Evolutionary conservation across 2,329 filamentous ascomycete genomes (phyloP).

Genomic region (Rhynchosporium secalis): DNA sequence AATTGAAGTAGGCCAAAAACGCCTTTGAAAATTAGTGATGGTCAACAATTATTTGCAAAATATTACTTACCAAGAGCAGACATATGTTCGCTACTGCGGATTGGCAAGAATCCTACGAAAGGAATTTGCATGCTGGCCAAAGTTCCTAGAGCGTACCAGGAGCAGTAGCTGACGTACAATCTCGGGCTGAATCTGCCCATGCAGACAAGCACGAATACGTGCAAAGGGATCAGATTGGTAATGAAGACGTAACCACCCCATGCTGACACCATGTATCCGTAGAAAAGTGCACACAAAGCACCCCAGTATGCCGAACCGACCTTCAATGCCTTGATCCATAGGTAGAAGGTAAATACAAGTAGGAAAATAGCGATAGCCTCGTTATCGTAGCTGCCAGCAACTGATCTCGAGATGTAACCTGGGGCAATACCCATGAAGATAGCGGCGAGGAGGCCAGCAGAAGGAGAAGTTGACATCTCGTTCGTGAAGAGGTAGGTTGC

Average conservation of each 20-base stretch:
- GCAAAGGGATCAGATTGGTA: slow-evolving; percentile 91
- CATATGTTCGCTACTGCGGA: slow-evolving; percentile 98
- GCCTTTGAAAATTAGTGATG: slow-evolving; percentile 51
- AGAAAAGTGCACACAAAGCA: slow-evolving; percentile 89
- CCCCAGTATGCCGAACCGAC: slow-evolving; percentile 96
- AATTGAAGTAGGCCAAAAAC: slow-evolving; percentile 96
- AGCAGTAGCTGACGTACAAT: slow-evolving; percentile 94
- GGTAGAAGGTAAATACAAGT: slow-evolving; percentile 95
- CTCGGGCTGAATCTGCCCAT: slow-evolving; percentile 96
- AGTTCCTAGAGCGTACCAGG: slow-evolving; percentile 96
- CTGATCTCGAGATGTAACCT: slow-evolving; percentile 96
- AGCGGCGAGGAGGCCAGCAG: slow-evolving; percentile 90
- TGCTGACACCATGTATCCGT: slow-evolving; percentile 99
- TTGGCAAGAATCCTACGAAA: slow-evolving; percentile 94
- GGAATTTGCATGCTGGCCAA: slow-evolving; percentile 99
- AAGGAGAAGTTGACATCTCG: slow-evolving; percentile 95
- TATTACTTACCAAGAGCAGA: slow-evolving; percentile 74
- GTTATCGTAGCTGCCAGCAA: slow-evolving; percentile 98
- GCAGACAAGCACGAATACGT: slow-evolving; percentile 88
- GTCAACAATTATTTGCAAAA: background rate
- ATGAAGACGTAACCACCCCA: slow-evolving; percentile 99
- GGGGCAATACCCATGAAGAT: slow-evolving; percentile 97
- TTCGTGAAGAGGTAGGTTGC: slow-evolving; percentile 94
- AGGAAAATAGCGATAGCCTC: slow-evolving; percentile 99
- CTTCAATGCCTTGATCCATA: slow-evolving; percentile 99